Base-by-base conservation (phyloP, 257 asterid genomes). In the Jacaranda mimosifolia region DNA sequence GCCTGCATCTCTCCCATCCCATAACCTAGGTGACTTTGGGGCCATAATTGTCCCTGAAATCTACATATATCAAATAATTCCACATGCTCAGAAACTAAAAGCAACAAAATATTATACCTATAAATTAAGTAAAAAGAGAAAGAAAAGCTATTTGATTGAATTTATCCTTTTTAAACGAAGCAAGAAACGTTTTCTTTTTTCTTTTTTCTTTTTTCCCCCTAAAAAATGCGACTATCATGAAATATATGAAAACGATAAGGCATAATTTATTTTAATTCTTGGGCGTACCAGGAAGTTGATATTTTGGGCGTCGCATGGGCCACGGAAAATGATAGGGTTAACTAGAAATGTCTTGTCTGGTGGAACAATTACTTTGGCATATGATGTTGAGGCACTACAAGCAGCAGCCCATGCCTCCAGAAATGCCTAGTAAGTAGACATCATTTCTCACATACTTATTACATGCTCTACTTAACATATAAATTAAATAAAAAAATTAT, bases 331-430 rank as follows among this genome's bases (percentile, higher is more conserved):
- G 32, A 81, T 3, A 4, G 94, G 92, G 53, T 77, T 57, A 3
- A 92, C 81, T 14, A 90, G 75, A 70, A 87, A 90, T 19, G 72
- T 80, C 52, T 40, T 63, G 1, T 78, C 49, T n/a, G 81, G 79
- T 48, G 94, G 96, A 62, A 92, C 75, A 17, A 84, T 40, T 8
- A 92, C 71, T 68, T 51, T 81, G 10, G 96, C 79, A 73, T 49
- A 36, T 77, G 57, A 75, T 9, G 67, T 52, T 56, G 76, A 57
- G 39, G 87, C 79, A 11, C 43, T 78, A 71, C 97, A 92, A 8
- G 91, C 94, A 60, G 75, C 89, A 70, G 70, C 58, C 97, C 97
- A 92, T n/a, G 96, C 87, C 79, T 85, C 63, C 21, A 86, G 55
- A 80, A 90, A 92, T n/a, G 96, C 93, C 96, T 92, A 79, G 39